Percentiles rank a stretch among this genome's conserved stretches.
Evolutionary conservation across 129 eudicot genomes (phyloP).

Genomic region (Smallanthus sonchifolius): DNA sequence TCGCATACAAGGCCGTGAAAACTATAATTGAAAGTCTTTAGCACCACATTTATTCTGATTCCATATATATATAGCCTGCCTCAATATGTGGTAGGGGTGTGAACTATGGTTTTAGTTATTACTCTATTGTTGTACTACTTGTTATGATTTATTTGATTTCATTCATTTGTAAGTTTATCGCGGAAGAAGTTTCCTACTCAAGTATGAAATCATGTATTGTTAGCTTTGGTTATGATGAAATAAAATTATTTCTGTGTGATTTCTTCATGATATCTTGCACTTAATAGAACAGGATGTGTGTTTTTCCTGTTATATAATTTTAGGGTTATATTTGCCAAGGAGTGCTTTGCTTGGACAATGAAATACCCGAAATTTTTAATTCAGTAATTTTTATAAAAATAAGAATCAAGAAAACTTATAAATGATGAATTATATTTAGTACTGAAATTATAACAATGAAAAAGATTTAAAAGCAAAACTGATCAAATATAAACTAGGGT

Average conservation of each 20-base stretch:
- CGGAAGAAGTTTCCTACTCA: neutral
- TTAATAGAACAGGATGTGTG: neutral
- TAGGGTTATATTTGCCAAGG: too few species aligned
- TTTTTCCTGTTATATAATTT: neutral
- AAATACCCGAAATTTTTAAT: too few species aligned
- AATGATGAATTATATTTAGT: too few species aligned
- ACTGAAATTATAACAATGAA: too few species aligned
- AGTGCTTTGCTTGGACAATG: too few species aligned
- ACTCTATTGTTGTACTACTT: neutral
- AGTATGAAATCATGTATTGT: neutral
- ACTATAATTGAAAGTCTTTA: slow-evolving; percentile 14
- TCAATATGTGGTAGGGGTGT: neutral
- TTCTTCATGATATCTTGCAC: neutral
- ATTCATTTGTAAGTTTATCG: neutral
- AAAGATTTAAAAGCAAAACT: too few species aligned
- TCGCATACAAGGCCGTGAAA: slow-evolving; percentile 42
- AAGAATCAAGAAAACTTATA: too few species aligned
- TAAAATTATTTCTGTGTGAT: neutral
- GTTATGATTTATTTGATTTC: neutral
- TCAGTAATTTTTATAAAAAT: too few species aligned
- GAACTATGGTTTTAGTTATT: neutral
- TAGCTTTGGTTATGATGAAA: neutral
- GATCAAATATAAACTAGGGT: too few species aligned
- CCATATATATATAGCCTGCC: too few species aligned
- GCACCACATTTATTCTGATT: neutral